Conservation (phyloP, 768 basidiomycete genomes). For the Suillus paluster region DNA sequence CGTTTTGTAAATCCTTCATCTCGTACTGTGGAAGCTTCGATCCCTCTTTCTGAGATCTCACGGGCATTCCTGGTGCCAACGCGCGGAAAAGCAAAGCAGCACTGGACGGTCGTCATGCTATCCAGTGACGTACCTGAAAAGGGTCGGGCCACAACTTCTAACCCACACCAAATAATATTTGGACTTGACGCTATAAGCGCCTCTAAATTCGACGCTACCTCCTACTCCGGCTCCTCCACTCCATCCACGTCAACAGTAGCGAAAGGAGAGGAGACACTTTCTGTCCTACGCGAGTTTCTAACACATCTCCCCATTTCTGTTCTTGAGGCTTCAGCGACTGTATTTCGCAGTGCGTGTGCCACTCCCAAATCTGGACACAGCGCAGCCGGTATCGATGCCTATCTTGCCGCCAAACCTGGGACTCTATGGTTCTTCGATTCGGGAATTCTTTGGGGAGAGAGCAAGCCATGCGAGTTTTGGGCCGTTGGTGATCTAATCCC, state of each 20-base stretch:
- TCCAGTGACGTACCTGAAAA: slow-evolving; percentile 57
- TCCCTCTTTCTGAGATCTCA: slow-evolving; percentile 53
- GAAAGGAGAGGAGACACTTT: slow-evolving; percentile 60
- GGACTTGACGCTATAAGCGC: slow-evolving; percentile 65
- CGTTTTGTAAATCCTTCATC: slow-evolving; percentile 56
- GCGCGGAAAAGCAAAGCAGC: slow-evolving; percentile 68
- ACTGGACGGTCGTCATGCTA: slow-evolving; percentile 75
- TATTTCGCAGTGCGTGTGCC: slow-evolving; percentile 61
- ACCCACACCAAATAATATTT: slow-evolving; percentile 64
- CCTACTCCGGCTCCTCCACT: slow-evolving; percentile 32
- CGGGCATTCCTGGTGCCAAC: slow-evolving; percentile 78
- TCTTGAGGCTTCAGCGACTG: slow-evolving; percentile 50
- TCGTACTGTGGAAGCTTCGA: slow-evolving; percentile 50
- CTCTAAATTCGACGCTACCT: slow-evolving; percentile 48
- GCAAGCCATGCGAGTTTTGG: slow-evolving; percentile 82
- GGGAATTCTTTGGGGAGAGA: slow-evolving; percentile 77
- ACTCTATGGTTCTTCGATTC: slow-evolving; percentile 72
- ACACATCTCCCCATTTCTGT: slow-evolving; percentile 47
- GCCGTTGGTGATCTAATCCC: slow-evolving; percentile 58
- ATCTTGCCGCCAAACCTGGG: slow-evolving; percentile 72
- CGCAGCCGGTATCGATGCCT: slow-evolving; percentile 69
- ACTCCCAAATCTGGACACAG: slow-evolving; percentile 40
- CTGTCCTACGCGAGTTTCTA: slow-evolving; percentile 56
- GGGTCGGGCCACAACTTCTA: slow-evolving; percentile 39
- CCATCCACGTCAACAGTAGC: slow-evolving; percentile 36